Evolutionary conservation across 495 filamentous ascomycete species (phyloP), one percentile per base, ranked within the genome.

Genomic region (Aspergillus funiculosus): DNA sequence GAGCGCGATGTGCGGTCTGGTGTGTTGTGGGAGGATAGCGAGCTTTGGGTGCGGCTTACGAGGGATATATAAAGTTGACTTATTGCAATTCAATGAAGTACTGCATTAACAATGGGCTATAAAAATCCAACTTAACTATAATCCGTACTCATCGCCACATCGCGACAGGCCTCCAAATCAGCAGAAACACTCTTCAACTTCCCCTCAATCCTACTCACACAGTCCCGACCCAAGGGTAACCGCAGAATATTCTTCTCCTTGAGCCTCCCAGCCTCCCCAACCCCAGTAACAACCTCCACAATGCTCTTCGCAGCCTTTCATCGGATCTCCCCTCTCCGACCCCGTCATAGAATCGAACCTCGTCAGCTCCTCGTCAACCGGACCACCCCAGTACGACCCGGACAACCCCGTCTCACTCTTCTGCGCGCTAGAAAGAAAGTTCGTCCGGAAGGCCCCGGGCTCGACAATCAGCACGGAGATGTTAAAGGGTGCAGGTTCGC

Each of bases 251-350:
- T n/a, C 32, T 47, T 54, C 22, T 51, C 57, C 46, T 51, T 49
- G 14, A 50, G 13, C 1, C 15, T 11, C 10, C 53, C 48, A 0
- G 59, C 66, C 13, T 61, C 62, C 0, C 73, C 69, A n/a, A 55
- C 54, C 21, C 54, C 53, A 2, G 63, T 68, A 37, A 75, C 34
- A 30, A 69, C 67, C 28, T 75, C 72, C 8, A 75, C 66, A 25
- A 75, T 69, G 22, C 66, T 58, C 32, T 43, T 50, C 0, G 65
- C 71, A 24, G 62, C 67, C 59, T 73, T n/a, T 76, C 1, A 39
- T 52, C 13, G 72, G 67, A 46, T 76, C 67, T 9, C 73, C 71
- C 0, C 52, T 59, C 57, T 77, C 69, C 5, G 46, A 47, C 2
- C 51, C 52, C 10, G n/a, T 4, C 0, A 21, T 14, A 6, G 29